Evolutionary conservation across 1,284 basidiomycete genomes (phyloP).

Genomic region (Pulveroboletus ridleyi): DNA sequence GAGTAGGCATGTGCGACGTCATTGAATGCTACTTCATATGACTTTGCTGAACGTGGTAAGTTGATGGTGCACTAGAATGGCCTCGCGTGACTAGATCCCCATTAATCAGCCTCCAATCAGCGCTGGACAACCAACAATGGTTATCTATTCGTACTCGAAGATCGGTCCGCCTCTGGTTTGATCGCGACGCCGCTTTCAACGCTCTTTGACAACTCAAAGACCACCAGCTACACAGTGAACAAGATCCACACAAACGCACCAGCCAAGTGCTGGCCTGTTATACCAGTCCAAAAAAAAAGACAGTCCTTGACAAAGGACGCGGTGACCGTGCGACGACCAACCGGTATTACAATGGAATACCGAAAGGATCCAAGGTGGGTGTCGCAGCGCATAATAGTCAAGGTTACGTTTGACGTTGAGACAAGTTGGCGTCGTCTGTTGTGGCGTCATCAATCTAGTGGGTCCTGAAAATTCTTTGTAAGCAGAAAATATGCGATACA

Average conservation of each 20-base stretch:
- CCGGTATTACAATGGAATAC: too few species aligned
- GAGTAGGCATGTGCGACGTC: not conserved
- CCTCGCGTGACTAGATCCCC: conserved; percentile 55
- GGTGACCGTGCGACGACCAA: too few species aligned
- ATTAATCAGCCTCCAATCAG: conserved; percentile 9
- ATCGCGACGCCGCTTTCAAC: conserved; percentile 44
- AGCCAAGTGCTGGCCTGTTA: conserved; percentile 47
- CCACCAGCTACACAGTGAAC: conserved; percentile 59
- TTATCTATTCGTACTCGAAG: conserved; percentile 65
- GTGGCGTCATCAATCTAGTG: too few species aligned
- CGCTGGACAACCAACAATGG: not conserved
- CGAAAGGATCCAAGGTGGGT: too few species aligned
- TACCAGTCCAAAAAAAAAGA: too few species aligned
- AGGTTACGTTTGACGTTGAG: too few species aligned
- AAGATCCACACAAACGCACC: conserved; percentile 41
- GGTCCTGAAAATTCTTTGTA: too few species aligned
- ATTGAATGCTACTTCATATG: conserved; percentile 48
- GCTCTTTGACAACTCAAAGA: conserved; percentile 46
- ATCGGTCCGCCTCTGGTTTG: conserved; percentile 57
- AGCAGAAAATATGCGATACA: too few species aligned
- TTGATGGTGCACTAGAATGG: conserved; percentile 62
- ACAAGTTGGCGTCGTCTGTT: too few species aligned
- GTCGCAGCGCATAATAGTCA: too few species aligned
- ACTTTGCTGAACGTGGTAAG: conserved; percentile 57
- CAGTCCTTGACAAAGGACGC: too few species aligned